phyloP scores from a whole-genome alignment of 163 green algal genomes.

The Coccomyxa subellipsoidea region DNA sequence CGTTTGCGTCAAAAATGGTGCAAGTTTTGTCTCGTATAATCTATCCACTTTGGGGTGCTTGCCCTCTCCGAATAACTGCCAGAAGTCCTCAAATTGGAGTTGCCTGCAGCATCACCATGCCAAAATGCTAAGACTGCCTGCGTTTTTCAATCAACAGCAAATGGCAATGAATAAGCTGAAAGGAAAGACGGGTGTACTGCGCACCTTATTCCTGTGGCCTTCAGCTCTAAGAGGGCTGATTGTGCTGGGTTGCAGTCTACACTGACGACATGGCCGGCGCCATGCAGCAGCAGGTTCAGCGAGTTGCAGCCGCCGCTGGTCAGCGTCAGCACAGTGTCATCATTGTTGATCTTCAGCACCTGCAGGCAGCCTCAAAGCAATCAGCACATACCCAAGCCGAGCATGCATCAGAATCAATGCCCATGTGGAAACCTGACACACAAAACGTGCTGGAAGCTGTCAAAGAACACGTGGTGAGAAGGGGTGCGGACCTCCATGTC shows the following conservation, averaged over 20 bases:
- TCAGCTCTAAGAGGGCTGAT: slow-evolving; percentile 92
- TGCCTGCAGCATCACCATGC: slow-evolving; percentile 33
- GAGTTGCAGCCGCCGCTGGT: slow-evolving; percentile 97
- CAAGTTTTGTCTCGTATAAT: slow-evolving; percentile 84
- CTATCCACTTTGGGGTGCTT: slow-evolving; percentile 71
- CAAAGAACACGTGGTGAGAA: not conserved
- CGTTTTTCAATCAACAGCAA: too few species aligned
- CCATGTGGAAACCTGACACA: not conserved
- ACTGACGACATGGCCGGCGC: slow-evolving; percentile 76
- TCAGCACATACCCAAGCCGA: slow-evolving; percentile 6
- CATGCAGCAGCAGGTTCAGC: slow-evolving; percentile 88
- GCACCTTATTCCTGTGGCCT: slow-evolving; percentile 73
- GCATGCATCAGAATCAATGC: not conserved
- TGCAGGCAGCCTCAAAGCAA: slow-evolving; percentile 24
- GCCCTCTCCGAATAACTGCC: slow-evolving; percentile 92
- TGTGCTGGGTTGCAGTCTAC: slow-evolving; percentile 99
- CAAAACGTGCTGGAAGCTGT: not conserved
- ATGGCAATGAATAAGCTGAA: too few species aligned
- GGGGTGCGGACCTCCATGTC: slow-evolving; percentile 72
- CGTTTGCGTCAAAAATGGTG: slow-evolving; percentile 87
- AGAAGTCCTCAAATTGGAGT: slow-evolving; percentile 85
- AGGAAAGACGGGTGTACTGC: not conserved
- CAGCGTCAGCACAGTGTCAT: slow-evolving; percentile 93
- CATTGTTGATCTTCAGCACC: slow-evolving; percentile 82
- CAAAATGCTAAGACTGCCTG: not conserved